These are phyloP conservation scores for Mortierella sp. DNA, from an alignment of 371 early-diverging fungal genomes.

Conservation along the genomic window DNA sequence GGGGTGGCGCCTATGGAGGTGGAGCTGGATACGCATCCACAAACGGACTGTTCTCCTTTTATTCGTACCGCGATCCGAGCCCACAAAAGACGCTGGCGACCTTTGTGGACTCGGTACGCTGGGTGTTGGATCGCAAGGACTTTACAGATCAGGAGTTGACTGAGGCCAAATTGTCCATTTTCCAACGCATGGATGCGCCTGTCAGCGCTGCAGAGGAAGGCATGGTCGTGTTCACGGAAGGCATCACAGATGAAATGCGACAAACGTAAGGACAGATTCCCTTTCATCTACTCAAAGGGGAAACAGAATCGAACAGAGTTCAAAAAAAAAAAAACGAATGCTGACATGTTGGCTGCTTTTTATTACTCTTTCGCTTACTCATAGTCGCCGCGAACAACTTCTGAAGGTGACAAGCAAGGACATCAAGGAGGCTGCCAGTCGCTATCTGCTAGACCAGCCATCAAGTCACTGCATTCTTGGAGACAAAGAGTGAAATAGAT, in stretches of 20 bases:
- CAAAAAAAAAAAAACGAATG: not conserved
- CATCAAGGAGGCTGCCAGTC: conserved; percentile 75
- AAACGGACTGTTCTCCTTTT: conserved; percentile 87
- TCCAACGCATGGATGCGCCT: conserved; percentile 87
- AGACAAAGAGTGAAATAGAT: conserved; percentile 26
- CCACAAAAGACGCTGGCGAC: conserved; percentile 80
- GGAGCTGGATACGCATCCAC: conserved; percentile 80
- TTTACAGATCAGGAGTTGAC: conserved; percentile 73
- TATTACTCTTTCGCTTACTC: not conserved
- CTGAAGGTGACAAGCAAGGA: conserved; percentile 76
- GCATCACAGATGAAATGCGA: conserved; percentile 86
- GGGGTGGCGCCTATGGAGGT: conserved; percentile 97
- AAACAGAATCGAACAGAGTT: too few relatives aligned
- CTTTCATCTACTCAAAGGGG: not conserved
- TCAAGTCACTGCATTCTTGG: conserved; percentile 52
- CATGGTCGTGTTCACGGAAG: conserved; percentile 77
- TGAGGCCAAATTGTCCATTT: conserved; percentile 93
- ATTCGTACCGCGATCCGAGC: conserved; percentile 94
- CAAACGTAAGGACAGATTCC: conserved; percentile 66
- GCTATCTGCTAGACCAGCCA: conserved; percentile 64
- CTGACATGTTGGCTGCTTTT: not conserved
- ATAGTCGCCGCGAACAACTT: conserved; percentile 80
- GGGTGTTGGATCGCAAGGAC: conserved; percentile 62
- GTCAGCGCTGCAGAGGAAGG: conserved; percentile 88
- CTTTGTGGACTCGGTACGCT: conserved; percentile 71